Conservation (phyloP, 768 basidiomycete genomes). For the Hortiboletus flavorubellus region DNA sequence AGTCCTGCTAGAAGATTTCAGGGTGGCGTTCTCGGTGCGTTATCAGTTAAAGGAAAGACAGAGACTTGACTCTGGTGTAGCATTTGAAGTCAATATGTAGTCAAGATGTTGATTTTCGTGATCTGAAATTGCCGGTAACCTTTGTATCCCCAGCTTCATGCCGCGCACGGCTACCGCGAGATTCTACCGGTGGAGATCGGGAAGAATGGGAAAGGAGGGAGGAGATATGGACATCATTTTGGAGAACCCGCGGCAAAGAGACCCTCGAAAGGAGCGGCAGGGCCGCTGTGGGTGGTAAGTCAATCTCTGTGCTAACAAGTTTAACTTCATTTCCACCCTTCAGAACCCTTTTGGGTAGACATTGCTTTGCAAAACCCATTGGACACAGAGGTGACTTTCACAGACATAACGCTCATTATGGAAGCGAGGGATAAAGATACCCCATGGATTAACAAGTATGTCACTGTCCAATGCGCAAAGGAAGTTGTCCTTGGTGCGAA, state of each 20-base stretch:
- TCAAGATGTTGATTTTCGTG: conserved; percentile 37
- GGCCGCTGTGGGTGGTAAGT: conserved; percentile 61
- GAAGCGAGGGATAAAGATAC: conserved; percentile 35
- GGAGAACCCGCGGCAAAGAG: conserved; percentile 53
- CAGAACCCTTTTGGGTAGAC: conserved; percentile 80
- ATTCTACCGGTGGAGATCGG: conserved; percentile 41
- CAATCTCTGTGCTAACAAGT: not conserved
- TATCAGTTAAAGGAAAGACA: not conserved
- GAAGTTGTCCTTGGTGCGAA: conserved; percentile 60
- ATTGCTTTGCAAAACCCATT: conserved; percentile 68
- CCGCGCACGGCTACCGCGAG: conserved; percentile 53
- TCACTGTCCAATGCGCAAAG: conserved; percentile 58
- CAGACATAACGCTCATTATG: conserved; percentile 56
- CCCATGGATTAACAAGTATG: conserved; percentile 35
- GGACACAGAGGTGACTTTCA: conserved; percentile 66
- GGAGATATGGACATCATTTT: conserved; percentile 60
- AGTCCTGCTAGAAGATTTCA: conserved; percentile 83
- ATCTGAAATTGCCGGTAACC: conserved; percentile 60
- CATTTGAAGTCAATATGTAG: conserved; percentile 66
- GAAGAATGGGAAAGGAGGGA: conserved; percentile 64
- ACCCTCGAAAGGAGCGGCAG: conserved; percentile 52
- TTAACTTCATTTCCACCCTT: not conserved
- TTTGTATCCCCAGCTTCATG: conserved; percentile 62
- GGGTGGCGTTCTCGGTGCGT: conserved; percentile 76
- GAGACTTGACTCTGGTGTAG: conserved; percentile 36